Evolutionary conservation across 805 yeast genomes (phyloP), one percentile per base, ranked within the genome.

Genomic region (Starmerella bombi): DNA sequence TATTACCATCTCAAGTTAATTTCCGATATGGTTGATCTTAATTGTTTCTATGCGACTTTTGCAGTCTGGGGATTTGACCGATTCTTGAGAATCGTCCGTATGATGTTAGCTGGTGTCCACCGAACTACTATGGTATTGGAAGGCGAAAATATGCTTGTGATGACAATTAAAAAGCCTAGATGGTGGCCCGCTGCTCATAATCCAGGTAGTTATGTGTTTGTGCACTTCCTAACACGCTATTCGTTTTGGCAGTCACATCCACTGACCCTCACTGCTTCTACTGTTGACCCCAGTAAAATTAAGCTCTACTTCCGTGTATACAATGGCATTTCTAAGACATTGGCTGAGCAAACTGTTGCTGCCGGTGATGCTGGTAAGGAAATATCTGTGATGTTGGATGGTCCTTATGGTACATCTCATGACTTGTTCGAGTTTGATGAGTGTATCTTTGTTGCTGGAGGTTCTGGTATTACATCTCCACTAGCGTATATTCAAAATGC

Each of bases 161-260:
- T 57, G 28, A 47, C 53, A 6, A 42, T 59, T 34, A 38, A 39
- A 20, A 52, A 60, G 40, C 79, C 83, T 16, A 52, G 54, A 4
- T 54, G 52, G 38, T 71, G 77, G 67, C 62, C 61, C 31, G 61
- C 68, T 17, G 59, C 52, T 20, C 16, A 23, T 15, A 18, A 38
- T 42, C 77, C 84, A 2, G 80, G 82, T 22, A 63, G 70, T 14
- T 73, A 61, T 54, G 73, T 68, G 1, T 79, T 64, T 51, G 58
- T 81, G 28, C 69, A 76, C 41, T 46, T 54, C 59, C 46, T 76
- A 42, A 61, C 70, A 33, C 64, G 69, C 16, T 53, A 59, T 3
- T 59, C 66, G 29, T 74, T 77, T 56, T 77, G 77, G 75, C 83
- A 79, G 55, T 71, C 79, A 4, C 85, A 80, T 56, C 88, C 88